Base-by-base conservation (phyloP, 176 grass and related monocot species). In the Bromus sterilis region DNA sequence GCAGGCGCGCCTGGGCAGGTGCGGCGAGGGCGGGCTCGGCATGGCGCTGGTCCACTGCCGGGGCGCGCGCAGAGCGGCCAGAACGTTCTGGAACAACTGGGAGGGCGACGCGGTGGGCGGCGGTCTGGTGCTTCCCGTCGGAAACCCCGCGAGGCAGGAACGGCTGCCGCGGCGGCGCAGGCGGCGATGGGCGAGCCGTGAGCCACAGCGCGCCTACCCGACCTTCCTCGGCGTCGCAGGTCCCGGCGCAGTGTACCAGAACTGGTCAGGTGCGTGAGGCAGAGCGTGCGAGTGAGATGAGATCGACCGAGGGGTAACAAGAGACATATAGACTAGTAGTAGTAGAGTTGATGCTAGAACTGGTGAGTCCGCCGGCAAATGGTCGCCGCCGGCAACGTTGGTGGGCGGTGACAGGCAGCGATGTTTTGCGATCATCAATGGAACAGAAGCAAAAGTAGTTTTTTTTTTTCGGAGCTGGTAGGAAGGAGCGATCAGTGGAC, bases 21-120 rank as follows among this genome's bases (percentile, higher is more conserved):
- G 7, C 81, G 76, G 69, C 68, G 68, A 80, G 59, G 68, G 59
- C 1, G 81, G 81, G 14, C 67, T 88, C 48, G 81, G 81, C 42
- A 37, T 83, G 41, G 70, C 78, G 64, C 79, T 78, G 72, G 51
- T 82, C 30, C 85, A 61, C 32, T 48, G 51, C n/a, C 1, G 28
- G 35, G 11, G 5, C 56, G 20, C 18, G 44, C 16, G 26, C 31
- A n/a, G n/a, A n/a, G 58, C 8, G 21, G 23, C 55, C 9, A n/a
- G n/a, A n/a, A n/a, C n/a, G n/a, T n/a, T n/a, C 79, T 77, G 63
- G 86, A 25, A 55, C 73, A 24, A 14, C 64, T 53, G 32, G 53
- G 86, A 77, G 40, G 40, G 31, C 9, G 74, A 82, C 55, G 79
- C 74, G 18, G 79, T 55, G 4, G 64, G 71, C 25, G 73, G 79